Evolutionary conservation across 148 eudicot species (phyloP).

Genomic region (Dysphania ambrosioides): DNA sequence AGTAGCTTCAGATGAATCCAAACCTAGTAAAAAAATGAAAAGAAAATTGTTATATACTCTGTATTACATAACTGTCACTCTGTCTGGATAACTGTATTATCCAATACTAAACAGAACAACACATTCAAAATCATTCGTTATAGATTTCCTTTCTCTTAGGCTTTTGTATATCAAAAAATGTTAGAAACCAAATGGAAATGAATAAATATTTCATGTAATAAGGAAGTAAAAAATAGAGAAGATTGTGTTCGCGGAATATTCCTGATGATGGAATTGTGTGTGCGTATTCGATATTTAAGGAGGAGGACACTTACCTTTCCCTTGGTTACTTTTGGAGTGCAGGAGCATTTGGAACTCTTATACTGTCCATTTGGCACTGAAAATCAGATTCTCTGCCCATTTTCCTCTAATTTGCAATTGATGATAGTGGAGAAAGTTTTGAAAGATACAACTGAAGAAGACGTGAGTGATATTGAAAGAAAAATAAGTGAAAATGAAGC

Average conservation of each 20-base stretch:
- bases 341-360: constrained; percentile 85
- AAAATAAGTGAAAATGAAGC: constrained; percentile 40
- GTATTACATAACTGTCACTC: too few relatives aligned
- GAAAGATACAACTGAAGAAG: constrained; percentile 45
- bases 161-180: not conserved
- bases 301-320: not conserved
- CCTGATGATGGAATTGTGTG: too few relatives aligned
- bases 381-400: constrained; percentile 47
- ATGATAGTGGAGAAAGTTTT: constrained; percentile 65
- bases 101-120: too few relatives aligned
- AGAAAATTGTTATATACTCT: too few relatives aligned
- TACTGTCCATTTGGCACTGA: constrained; percentile 71
- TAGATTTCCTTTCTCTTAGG: not conserved
- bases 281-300: too few relatives aligned
- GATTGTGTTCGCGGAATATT: too few relatives aligned
- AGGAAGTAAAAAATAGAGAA: not conserved
- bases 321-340: constrained; percentile 10
- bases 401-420: constrained; percentile 41
- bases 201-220: not conserved
- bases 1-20: too few relatives aligned
- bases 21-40: too few relatives aligned
- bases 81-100: too few relatives aligned
- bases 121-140: constrained; percentile 10
- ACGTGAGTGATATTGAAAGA: constrained; percentile 37
- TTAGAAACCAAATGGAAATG: not conserved